Base-by-base conservation (phyloP, 768 basidiomycete species). In the Russula abietina region DNA sequence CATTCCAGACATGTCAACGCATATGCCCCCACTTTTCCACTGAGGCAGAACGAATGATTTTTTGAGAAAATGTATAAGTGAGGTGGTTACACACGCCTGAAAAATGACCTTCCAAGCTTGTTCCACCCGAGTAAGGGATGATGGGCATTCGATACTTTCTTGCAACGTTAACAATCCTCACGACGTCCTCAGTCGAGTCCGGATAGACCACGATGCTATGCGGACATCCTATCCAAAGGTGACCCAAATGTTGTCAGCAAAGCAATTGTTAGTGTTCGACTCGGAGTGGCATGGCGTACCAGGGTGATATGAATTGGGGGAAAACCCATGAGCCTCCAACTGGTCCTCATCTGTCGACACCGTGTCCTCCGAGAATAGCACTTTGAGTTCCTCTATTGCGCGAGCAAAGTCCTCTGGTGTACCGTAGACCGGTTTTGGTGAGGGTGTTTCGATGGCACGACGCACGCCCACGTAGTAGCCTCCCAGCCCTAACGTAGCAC, bases 1-100 rank as follows among this genome's bases (percentile, higher is more conserved):
- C 93, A 97, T 96, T 9, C 75, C 72, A 1, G 83, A 83, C 74
- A 94, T 74, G 69, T 94, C 89, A 17, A 95, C 75, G 61, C 89
- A 93, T 46, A 96, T 91, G 0, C 91, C 86, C 11, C 86, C 86
- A 7, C 55, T 68, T 9, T 65, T 67, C 70, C 56, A 24, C 59
- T 60, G 30, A 59, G 16, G 28, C 32, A 39, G 26, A 33, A 28
- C 28, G 49, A 39, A 24, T 1, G 22, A 41, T 16, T 5, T 10
- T 19, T 32, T 33, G 5, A 17, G 43, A 2, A 60, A 19, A 11
- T 17, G 17, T 26, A 36, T 60, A 38, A 14, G 52, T 22, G 24
- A 46, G 64, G 39, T 17, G 24, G 26, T 19, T 50, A 73, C 83
- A 61, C 66, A 89, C 89, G 32, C 83, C 84, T 41, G 80, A 76